Conservation (phyloP, 176 grass and related monocot genomes). For the Elymus sibiricus region DNA sequence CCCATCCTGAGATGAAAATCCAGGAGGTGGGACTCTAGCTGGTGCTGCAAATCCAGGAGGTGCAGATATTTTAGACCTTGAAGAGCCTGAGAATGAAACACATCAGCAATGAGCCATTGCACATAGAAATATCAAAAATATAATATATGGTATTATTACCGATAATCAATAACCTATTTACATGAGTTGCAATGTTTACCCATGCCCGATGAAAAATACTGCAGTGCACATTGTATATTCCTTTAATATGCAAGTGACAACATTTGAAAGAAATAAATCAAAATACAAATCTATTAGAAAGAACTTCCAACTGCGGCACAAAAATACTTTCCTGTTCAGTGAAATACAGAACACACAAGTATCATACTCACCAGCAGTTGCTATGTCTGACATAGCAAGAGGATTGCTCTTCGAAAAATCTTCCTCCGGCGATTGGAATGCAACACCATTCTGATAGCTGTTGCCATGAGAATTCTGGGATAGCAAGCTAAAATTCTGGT, state of each 20-base stretch:
- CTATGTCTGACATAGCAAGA: constrained; percentile 34
- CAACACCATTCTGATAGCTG: constrained; percentile 45
- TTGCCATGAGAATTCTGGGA: constrained; percentile 48
- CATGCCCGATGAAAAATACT: constrained; percentile 4
- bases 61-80: constrained; percentile 42
- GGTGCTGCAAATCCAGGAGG: constrained; percentile 63
- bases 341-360: background rate
- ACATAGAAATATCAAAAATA: constrained; percentile 18
- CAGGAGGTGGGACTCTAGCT: constrained; percentile 56
- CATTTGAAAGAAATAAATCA: background rate
- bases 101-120: constrained; percentile 10
- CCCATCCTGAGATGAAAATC: constrained; percentile 50
- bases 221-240: background rate
- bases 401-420: constrained; percentile 26
- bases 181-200: background rate
- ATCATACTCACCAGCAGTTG: constrained; percentile 47
- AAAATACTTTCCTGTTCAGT: constrained; percentile 18
- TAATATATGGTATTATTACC: background rate
- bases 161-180: constrained; percentile 9
- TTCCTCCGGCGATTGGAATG: constrained; percentile 44
- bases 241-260: background rate
- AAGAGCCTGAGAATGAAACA: constrained; percentile 40
- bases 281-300: background rate
- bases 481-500: constrained; percentile 47
- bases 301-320: constrained; percentile 2